Base-by-base conservation (phyloP, 129 eudicot species). In the Cynara cardunculus region DNA sequence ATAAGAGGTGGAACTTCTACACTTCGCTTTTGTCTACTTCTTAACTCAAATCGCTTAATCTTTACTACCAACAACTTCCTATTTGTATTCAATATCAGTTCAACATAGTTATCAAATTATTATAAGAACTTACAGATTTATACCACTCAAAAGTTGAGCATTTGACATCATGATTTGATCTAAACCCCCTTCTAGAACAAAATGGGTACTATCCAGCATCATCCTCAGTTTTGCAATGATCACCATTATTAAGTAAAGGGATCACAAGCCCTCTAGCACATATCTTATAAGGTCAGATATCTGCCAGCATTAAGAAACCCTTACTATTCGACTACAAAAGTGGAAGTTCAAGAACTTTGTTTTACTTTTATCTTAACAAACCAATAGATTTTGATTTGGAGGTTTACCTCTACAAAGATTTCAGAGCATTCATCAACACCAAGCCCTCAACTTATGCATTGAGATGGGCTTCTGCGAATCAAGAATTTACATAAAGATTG, bases 401-500 rank as follows among this genome's bases (percentile, higher is more conserved):
- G 62, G 56, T 25, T 77, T 77, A 62, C 61, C 80, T 64, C 71
- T 77, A 8, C 26, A 62, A 56, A 77, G 71, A 21, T 32, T 62
- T 1, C 4, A 74, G 37, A 25, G 6, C 21, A 39, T 34, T 14
- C 59, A 71, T 71, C 35, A 79, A 30, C 77, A 71, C 7, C 13
- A 59, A 72, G 24, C 37, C 35, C 53, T 3, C 21, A 31, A 79
- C 12, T 32, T 37, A 32, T 75, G 76, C 27, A 68, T 67, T 67
- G 4, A 25, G 44, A 73, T 72, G 65, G 65, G 73, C 65, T 26
- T 75, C 72, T 69, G 77, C 77, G 76, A 70, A 61, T 82, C 72
- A 82, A 27, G 75, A 69, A 53, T 59, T 18, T 27, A 80, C 78
- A 78, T 22, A 44, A 80, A 74, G 64, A 28, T 81, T 64, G 35